Base-by-base conservation (phyloP, 169 alveolate genomes). In the Condylostoma magnum region DNA sequence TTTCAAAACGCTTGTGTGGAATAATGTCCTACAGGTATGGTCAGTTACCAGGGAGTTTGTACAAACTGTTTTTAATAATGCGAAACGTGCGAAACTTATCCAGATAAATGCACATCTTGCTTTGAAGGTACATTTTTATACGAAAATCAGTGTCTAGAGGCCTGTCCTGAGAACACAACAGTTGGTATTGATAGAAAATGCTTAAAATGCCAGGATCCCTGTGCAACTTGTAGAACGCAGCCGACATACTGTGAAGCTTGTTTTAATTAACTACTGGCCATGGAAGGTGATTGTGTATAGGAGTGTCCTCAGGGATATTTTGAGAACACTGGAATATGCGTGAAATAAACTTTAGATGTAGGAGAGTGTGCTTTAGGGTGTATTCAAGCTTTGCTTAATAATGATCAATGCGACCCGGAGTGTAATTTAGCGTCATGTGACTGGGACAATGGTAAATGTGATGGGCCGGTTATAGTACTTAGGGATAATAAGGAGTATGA, bases 301-400 rank as follows among this genome's bases (percentile, higher is more conserved):
- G 18, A n/a, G 20, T 57, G 69, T 12, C 69, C 69, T 33, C 53
- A 57, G 15, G 69, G 69, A 0, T 63, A 63, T 44, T n/a, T n/a
- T 8, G 60, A 34, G 5, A 12, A 10, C 20, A 15, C 20, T 22
- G 73, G 73, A 5, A 25, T 2, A 5, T 63, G 73, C 27, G 41
- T 31, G 38, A 15, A 15, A 37, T 12, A 46, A 3, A 22, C 20
- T 1, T 53, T 53, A 10, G 30, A 22, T 2, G 38, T 1, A 28
- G 58, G 60, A 12, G 38, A 63, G 15, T 63, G 73, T 34, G 34
- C 56, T 41, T 25, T 12, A 3, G 73, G 73, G 15, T 63, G 73
- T 33, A 18, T 38, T 20, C 4, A 18, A 6, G 60, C 3, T 2
- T 4, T 22, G 6, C 15, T 37, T 28, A 27, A 63, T 15, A 63